These are phyloP conservation scores for Venustampulla echinocandica DNA, from an alignment of 495 filamentous ascomycete genomes.

Conservation along the genomic window DNA sequence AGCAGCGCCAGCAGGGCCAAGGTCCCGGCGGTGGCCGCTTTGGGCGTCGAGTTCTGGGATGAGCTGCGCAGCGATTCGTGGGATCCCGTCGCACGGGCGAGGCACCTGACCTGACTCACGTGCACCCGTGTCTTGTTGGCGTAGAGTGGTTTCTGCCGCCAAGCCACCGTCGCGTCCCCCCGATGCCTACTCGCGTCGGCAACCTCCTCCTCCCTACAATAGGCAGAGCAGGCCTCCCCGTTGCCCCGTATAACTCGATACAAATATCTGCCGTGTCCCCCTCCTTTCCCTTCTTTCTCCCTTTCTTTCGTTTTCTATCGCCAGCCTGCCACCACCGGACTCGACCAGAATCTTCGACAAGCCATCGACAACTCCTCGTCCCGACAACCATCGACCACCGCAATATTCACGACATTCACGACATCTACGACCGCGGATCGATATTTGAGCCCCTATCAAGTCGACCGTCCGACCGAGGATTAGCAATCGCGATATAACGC, in stretches of 20 bases:
- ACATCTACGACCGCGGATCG: background rate
- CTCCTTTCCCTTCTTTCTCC: background rate
- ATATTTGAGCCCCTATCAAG: background rate
- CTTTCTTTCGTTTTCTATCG: slow-evolving; percentile 1
- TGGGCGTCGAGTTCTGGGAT: slow-evolving; percentile 1
- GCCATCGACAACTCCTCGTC: slow-evolving; percentile 1
- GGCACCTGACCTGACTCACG: slow-evolving; percentile 5
- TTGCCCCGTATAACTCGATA: background rate
- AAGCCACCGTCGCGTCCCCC: slow-evolving; percentile 1
- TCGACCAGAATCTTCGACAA: background rate
- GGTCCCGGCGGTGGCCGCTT: slow-evolving; percentile 3
- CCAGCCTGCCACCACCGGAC: background rate
- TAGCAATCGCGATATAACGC: background rate
- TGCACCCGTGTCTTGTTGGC: background rate
- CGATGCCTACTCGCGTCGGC: background rate
- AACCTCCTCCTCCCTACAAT: background rate
- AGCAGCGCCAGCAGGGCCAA: background rate
- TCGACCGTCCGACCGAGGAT: slow-evolving; percentile 7
- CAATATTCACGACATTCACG: background rate
- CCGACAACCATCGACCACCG: too few species aligned
- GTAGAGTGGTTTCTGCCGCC: slow-evolving; percentile 4
- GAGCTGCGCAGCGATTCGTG: background rate
- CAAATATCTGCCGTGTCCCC: slow-evolving; percentile 1
- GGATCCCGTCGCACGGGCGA: background rate
- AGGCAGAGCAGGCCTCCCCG: background rate